Evolutionary conservation across 129 eudicot species (phyloP).

Genomic region (Escallonia rubra): DNA sequence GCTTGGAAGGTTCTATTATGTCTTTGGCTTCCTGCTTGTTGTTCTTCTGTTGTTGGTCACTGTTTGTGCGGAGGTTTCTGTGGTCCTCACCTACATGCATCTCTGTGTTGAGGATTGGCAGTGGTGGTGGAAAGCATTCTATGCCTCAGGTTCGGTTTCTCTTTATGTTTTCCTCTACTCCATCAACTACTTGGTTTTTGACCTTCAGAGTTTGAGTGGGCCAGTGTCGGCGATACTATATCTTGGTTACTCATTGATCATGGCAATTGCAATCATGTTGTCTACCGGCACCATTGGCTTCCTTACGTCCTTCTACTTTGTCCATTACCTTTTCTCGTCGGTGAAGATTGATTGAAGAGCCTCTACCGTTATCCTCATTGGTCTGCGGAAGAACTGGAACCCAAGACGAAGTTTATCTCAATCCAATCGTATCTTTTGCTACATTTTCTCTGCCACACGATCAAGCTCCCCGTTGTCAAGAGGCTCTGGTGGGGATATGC

Average conservation of each 20-base stretch:
- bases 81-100: slow-evolving; percentile 61
- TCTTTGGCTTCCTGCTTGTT: slow-evolving; percentile 46
- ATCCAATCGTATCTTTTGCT: background rate
- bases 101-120: slow-evolving; percentile 78
- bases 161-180: slow-evolving; percentile 59
- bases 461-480: slow-evolving; percentile 1
- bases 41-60: slow-evolving; percentile 44
- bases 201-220: slow-evolving; percentile 61
- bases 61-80: slow-evolving; percentile 62
- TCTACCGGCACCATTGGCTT: slow-evolving; percentile 58
- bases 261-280: slow-evolving; percentile 58
- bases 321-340: slow-evolving; percentile 57
- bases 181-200: slow-evolving; percentile 55
- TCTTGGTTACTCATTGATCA: slow-evolving; percentile 56
- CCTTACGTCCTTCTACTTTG: slow-evolving; percentile 57
- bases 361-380: background rate
- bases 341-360: slow-evolving; percentile 48
- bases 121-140: slow-evolving; percentile 89
- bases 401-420: background rate
- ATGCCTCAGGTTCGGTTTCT: slow-evolving; percentile 59
- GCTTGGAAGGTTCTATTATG: slow-evolving; percentile 49
- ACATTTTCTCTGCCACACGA: background rate
- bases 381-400: background rate
- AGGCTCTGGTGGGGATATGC: background rate
- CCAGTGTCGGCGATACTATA: slow-evolving; percentile 56